Evolutionary conservation across 495 filamentous ascomycete species (phyloP).

Genomic region (Talaromyces adpressus): DNA sequence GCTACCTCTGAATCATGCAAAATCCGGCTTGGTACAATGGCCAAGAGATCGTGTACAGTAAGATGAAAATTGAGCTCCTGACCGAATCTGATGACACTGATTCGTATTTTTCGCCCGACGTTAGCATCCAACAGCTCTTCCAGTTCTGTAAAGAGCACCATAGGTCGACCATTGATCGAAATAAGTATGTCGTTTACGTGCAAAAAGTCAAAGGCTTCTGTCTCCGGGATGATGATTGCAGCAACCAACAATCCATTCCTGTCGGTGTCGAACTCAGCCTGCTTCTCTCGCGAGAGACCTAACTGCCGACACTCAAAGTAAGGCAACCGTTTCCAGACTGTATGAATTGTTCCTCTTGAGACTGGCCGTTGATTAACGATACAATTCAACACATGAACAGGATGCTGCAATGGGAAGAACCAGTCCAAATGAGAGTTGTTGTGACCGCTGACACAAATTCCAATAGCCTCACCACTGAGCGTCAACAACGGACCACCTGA

Average conservation of each 20-base stretch:
- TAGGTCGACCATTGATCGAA: background rate
- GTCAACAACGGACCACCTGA: conserved; percentile 2
- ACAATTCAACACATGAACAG: background rate
- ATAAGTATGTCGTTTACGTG: conserved; percentile 5
- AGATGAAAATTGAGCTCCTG: background rate
- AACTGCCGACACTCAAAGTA: conserved; percentile 7
- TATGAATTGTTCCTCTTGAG: conserved; percentile 5
- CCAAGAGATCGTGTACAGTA: conserved; percentile 3
- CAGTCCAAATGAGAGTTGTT: conserved; percentile 4
- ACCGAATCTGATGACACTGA: background rate
- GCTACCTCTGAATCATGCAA: background rate
- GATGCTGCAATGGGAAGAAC: background rate
- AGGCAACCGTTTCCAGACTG: conserved; percentile 3
- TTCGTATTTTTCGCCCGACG: conserved; percentile 1
- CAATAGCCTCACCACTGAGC: conserved; percentile 3
- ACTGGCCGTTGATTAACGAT: background rate
- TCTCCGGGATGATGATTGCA: conserved; percentile 1
- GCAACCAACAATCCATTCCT: conserved; percentile 2
- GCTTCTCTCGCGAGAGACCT: conserved; percentile 1
- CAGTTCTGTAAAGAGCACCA: conserved; percentile 1
- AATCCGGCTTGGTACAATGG: conserved; percentile 2
- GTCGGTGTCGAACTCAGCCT: conserved; percentile 3
- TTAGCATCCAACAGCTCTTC: background rate
- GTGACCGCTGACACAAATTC: conserved; percentile 6
- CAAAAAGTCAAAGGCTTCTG: conserved; percentile 3